Evolutionary conservation across 306 rosid species (phyloP).

Genomic region (Vachellia pachyceras): DNA sequence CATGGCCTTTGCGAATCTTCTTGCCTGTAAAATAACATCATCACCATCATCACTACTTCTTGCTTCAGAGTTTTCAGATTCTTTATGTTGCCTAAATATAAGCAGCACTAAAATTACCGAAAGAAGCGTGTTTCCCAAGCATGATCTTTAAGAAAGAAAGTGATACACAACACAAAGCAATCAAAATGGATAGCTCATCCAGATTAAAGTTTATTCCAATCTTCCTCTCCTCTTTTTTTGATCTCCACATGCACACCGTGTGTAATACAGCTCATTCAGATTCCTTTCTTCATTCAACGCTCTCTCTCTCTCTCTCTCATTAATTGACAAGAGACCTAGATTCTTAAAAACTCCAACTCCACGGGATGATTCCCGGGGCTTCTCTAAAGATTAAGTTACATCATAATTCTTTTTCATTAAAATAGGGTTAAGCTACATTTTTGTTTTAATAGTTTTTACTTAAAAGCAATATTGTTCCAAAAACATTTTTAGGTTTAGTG

Average conservation of each 20-base stretch:
- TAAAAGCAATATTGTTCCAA: no score
- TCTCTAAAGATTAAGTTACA: not conserved
- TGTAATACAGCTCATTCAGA: slow-evolving; percentile 1
- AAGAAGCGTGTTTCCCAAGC: not conserved
- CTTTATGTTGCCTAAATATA: not conserved
- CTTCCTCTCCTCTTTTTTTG: not conserved
- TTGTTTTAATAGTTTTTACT: no score
- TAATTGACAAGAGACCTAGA: not conserved
- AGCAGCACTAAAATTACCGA: not conserved
- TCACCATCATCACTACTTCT: not conserved
- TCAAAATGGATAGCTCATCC: not conserved
- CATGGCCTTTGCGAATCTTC: slow-evolving; percentile 83
- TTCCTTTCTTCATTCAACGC: not conserved
- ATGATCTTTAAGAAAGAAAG: not conserved
- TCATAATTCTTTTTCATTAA: not conserved
- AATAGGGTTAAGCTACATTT: no score
- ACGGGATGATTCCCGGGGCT: not conserved
- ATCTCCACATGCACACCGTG: not conserved
- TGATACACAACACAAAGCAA: not conserved
- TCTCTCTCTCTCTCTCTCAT: not conserved
- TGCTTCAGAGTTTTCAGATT: not conserved
- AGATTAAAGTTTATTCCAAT: not conserved
- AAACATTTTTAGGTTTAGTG: no score
- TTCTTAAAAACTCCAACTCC: not conserved
- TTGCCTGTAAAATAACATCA: slow-evolving; percentile 60